phyloP scores from a whole-genome alignment of 2,329 filamentous ascomycete genomes.

The Monilinia fructigena region DNA sequence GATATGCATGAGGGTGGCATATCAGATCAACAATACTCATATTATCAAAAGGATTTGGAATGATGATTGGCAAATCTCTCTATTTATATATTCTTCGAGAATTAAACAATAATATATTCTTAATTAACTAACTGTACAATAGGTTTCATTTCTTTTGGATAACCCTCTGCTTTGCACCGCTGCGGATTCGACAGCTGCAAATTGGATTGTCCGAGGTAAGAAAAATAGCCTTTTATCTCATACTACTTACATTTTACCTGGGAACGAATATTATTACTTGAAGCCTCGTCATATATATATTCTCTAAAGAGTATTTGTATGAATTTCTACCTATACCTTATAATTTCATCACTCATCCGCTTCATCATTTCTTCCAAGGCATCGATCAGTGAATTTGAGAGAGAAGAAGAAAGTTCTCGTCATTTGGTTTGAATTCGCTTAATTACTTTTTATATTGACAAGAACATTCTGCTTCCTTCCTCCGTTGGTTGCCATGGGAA shows the following conservation, averaged over 20 bases:
- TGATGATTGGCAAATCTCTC: background rate
- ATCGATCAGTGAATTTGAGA: background rate
- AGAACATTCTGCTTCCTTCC: slow-evolving; percentile 5
- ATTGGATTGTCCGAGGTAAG: slow-evolving; percentile 7
- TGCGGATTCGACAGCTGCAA: background rate
- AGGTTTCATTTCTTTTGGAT: background rate
- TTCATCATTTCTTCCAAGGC: background rate
- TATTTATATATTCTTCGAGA: background rate
- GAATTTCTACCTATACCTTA: background rate
- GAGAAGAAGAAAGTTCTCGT: background rate
- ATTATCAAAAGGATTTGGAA: background rate
- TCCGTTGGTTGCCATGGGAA: background rate
- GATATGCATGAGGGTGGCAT: background rate
- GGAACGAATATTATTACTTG: slow-evolving; percentile 1
- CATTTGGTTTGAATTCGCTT: slow-evolving; percentile 1
- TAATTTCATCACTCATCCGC: background rate
- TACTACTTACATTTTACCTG: background rate
- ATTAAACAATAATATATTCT: background rate
- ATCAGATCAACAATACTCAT: background rate
- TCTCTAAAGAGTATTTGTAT: background rate
- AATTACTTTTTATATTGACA: slow-evolving; percentile 1
- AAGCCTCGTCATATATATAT: slow-evolving; percentile 9
- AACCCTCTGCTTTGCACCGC: too few species aligned
- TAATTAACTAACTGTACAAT: background rate
- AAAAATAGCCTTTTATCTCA: background rate